A percentile compares a stretch with the other conserved stretches of the same genome.
phyloP scores from a whole-genome alignment of 768 basidiomycete genomes.

The Arthromyces matolae region DNA sequence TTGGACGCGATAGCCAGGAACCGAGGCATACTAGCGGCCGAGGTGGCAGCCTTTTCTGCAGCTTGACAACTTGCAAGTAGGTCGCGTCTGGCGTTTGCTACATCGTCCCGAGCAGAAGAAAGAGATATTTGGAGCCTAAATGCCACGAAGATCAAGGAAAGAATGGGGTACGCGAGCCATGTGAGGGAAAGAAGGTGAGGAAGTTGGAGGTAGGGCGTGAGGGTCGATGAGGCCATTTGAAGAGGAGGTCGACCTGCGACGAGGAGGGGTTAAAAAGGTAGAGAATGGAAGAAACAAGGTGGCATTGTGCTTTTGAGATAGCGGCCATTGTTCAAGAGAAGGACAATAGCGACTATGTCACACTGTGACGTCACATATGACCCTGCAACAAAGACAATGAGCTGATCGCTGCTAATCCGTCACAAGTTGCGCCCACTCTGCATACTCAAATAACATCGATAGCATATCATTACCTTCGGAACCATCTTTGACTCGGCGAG shows the following conservation, averaged over 20 bases:
- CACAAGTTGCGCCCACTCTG: background rate
- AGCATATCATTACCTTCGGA: no score
- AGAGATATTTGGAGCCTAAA: conserved; percentile 79
- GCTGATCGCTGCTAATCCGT: background rate
- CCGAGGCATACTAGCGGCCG: conserved; percentile 83
- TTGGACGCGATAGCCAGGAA: conserved; percentile 85
- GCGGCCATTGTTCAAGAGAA: conserved; percentile 1
- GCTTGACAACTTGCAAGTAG: conserved; percentile 84
- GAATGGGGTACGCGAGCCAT: conserved; percentile 88
- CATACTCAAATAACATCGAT: background rate
- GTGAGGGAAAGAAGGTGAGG: conserved; percentile 80
- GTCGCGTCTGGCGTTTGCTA: conserved; percentile 66
- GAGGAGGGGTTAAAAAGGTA: conserved; percentile 20
- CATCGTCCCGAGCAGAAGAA: conserved; percentile 60
- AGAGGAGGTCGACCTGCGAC: conserved; percentile 50
- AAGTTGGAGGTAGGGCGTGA: conserved; percentile 82
- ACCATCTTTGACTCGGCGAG: no score
- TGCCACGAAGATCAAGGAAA: conserved; percentile 85
- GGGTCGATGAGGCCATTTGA: conserved; percentile 32
- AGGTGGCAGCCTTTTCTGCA: conserved; percentile 77
- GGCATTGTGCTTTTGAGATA: conserved; percentile 18
- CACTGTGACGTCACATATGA: background rate
- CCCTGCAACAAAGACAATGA: no score
- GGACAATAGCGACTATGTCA: background rate
- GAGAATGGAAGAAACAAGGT: conserved; percentile 1